These are phyloP conservation scores for Coemansia sp. DNA, from an alignment of 192 early-diverging fungal genomes.

Conservation along the genomic window DNA sequence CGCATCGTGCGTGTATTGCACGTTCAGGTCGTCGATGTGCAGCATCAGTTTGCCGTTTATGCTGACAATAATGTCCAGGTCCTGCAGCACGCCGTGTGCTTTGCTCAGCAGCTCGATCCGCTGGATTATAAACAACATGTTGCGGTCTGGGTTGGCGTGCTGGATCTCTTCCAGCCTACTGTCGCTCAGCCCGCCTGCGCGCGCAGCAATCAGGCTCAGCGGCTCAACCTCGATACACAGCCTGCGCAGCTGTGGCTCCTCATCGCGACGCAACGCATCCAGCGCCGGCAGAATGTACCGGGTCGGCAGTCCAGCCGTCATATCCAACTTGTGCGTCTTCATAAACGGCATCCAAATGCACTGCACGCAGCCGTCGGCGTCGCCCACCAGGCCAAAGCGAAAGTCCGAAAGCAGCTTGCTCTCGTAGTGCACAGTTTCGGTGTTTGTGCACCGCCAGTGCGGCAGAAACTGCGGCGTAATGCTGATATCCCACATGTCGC, in stretches of 20 bases:
- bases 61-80: conserved; percentile 68
- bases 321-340: conserved; percentile 50
- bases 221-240: conserved; percentile 66
- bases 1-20: conserved; percentile 55
- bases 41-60: conserved; percentile 66
- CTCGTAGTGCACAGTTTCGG: conserved; percentile 33
- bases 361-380: conserved; percentile 35
- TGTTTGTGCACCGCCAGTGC: conserved; percentile 46
- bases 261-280: conserved; percentile 52
- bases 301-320: conserved; percentile 55
- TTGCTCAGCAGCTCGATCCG: conserved; percentile 59
- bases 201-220: conserved; percentile 60
- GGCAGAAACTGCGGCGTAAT: conserved; percentile 27
- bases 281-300: conserved; percentile 54
- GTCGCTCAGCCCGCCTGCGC: conserved; percentile 61
- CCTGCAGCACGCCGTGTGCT: conserved; percentile 58
- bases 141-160: conserved; percentile 53
- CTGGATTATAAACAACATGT: conserved; percentile 59
- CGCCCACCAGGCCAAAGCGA: conserved; percentile 40
- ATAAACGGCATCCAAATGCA: conserved; percentile 40
- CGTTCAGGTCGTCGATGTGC: conserved; percentile 60
- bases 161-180: conserved; percentile 62
- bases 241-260: conserved; percentile 57
- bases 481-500: conserved; percentile 59
- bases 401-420: conserved; percentile 24